Evolutionary conservation across 495 filamentous ascomycete species (phyloP).

Genomic region (Chaetomium cochliodes): DNA sequence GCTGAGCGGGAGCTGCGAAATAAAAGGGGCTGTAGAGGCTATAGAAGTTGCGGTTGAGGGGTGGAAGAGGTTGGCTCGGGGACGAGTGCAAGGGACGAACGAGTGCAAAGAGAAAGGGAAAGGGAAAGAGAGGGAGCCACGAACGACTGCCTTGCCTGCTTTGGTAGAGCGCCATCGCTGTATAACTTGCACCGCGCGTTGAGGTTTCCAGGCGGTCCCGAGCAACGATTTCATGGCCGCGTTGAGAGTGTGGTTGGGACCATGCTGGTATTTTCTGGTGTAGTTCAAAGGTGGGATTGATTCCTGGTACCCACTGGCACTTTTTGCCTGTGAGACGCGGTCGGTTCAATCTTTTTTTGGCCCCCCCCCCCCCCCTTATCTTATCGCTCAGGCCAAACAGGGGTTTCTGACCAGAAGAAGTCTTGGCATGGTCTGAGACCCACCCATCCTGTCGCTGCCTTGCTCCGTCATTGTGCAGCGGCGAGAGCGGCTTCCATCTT

Average conservation of each 20-base stretch:
- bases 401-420: neutral
- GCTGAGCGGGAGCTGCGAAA: neutral
- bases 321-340: conserved; percentile 1
- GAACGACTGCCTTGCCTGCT: neutral
- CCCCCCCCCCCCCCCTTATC: neutral
- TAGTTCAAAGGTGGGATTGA: neutral
- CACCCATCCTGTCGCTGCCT: neutral
- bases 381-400: neutral
- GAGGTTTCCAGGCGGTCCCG: conserved; percentile 24
- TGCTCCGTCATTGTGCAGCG: conserved; percentile 12
- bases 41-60: neutral
- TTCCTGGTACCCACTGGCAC: neutral
- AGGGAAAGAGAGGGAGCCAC: neutral
- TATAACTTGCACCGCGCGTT: conserved; percentile 17
- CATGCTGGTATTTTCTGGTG: conserved; percentile 25
- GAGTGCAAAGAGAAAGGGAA: neutral
- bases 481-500: neutral
- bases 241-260: conserved; percentile 17
- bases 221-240: conserved; percentile 36
- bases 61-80: neutral
- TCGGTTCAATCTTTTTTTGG: neutral
- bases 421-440: neutral
- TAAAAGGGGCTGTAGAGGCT: no score
- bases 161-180: conserved; percentile 17
- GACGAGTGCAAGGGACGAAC: neutral